Conservation (phyloP, 2,329 filamentous ascomycete species). For the Trichoderma sp. region DNA sequence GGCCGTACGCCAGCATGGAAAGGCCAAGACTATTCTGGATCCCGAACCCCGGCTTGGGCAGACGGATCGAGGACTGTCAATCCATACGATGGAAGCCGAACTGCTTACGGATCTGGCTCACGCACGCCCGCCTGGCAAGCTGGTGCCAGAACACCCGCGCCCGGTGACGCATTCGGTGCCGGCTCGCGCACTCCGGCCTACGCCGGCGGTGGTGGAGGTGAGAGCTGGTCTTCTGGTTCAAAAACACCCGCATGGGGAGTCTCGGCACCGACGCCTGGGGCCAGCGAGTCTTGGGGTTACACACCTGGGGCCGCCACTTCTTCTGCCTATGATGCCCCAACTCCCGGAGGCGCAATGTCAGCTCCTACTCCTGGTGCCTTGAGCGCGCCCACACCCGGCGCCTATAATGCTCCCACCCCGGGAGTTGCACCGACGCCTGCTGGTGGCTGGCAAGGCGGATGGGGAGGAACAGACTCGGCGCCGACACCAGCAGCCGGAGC, state of each 20-base stretch:
- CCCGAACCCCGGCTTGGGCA: slow-evolving; percentile 70
- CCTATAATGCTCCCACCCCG: slow-evolving; percentile 65
- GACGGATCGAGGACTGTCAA: slow-evolving; percentile 68
- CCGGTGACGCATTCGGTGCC: slow-evolving; percentile 61
- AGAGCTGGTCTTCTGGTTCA: slow-evolving; percentile 67
- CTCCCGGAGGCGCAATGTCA: slow-evolving; percentile 59
- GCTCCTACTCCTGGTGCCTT: slow-evolving; percentile 64
- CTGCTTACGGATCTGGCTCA: slow-evolving; percentile 72
- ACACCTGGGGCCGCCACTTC: slow-evolving; percentile 52
- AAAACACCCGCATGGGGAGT: slow-evolving; percentile 76
- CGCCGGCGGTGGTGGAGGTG: slow-evolving; percentile 46
- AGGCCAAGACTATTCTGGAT: slow-evolving; percentile 52
- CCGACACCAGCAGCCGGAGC: slow-evolving; percentile 67
- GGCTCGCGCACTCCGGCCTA: slow-evolving; percentile 72
- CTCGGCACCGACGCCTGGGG: slow-evolving; percentile 60
- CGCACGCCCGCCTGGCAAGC: slow-evolving; percentile 79
- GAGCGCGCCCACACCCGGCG: slow-evolving; percentile 72
- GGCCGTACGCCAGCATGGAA: slow-evolving; percentile 66
- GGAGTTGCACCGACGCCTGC: slow-evolving; percentile 70
- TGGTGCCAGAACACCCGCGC: slow-evolving; percentile 69
- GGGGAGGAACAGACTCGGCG: slow-evolving; percentile 62
- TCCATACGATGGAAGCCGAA: slow-evolving; percentile 72
- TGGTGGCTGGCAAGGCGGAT: slow-evolving; percentile 60
- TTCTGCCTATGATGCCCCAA: slow-evolving; percentile 68
- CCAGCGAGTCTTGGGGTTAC: slow-evolving; percentile 63